Evolutionary conservation across 331 rosid genomes (phyloP).

Genomic region (Rosa hybrid): DNA sequence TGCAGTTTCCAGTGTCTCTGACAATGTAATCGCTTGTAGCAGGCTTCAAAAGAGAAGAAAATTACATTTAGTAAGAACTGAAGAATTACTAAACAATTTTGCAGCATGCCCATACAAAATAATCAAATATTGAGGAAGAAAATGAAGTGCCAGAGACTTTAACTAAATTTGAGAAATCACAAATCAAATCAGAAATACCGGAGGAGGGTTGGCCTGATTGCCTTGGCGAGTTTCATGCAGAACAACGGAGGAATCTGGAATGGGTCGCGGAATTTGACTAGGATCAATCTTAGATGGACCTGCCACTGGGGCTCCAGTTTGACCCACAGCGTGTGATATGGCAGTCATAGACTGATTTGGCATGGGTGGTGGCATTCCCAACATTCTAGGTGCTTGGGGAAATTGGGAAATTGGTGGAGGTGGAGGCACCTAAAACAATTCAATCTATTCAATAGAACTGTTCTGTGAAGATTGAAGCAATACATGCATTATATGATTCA

Average conservation of each 20-base stretch:
- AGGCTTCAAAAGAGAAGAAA: constrained; percentile 63
- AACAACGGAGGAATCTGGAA: constrained; percentile 73
- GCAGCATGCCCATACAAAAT: neutral
- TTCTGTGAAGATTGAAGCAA: neutral
- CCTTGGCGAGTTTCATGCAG: constrained; percentile 84
- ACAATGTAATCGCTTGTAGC: constrained; percentile 85
- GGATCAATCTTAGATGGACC: constrained; percentile 95
- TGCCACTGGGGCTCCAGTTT: constrained; percentile 79
- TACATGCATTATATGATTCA: neutral
- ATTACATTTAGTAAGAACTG: constrained; percentile 10
- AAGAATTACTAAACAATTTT: neutral
- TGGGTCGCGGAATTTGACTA: constrained; percentile 91
- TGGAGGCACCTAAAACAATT: constrained; percentile 50
- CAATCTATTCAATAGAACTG: neutral
- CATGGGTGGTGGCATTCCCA: constrained; percentile 72
- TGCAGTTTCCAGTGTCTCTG: constrained; percentile 90
- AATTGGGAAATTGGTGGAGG: constrained; percentile 62
- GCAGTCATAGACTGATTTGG: constrained; percentile 90
- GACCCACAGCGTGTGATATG: constrained; percentile 78
- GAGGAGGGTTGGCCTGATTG: constrained; percentile 90
- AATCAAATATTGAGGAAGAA: constrained; percentile 1
- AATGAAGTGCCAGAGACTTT: neutral
- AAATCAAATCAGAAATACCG: constrained; percentile 51
- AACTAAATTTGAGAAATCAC: neutral
- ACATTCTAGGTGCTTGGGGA: constrained; percentile 69